Percentiles rank a stretch among this genome's conserved stretches.
Conservation (phyloP, 2,329 filamentous ascomycete genomes). For the Fusarium sacchari region DNA sequence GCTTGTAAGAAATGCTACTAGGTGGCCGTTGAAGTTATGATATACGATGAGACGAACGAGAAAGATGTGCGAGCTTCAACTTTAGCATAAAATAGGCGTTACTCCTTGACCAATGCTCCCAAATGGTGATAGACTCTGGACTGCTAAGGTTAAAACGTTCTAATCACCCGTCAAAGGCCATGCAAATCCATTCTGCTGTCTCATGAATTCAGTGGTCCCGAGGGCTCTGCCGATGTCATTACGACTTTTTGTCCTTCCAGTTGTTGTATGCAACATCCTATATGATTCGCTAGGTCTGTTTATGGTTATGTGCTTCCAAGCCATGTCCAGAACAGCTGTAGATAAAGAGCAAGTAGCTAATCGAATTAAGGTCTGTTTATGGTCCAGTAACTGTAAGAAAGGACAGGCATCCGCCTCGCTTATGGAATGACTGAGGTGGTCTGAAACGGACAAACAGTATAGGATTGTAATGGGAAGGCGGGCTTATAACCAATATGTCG, state of each 20-base stretch:
- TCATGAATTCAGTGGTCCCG: background rate
- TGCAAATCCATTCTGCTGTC: background rate
- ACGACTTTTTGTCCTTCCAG: background rate
- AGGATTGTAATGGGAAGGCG: background rate
- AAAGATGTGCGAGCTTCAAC: background rate
- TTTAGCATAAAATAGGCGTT: background rate
- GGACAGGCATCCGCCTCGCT: background rate
- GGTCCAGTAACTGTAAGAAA: background rate
- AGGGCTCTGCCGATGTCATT: background rate
- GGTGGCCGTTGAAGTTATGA: background rate
- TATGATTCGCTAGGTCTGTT: background rate
- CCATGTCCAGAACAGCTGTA: background rate
- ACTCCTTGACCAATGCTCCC: background rate
- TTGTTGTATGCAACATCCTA: background rate
- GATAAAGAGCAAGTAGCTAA: background rate
- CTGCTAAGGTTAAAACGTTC: background rate
- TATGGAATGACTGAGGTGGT: background rate
- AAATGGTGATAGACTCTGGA: background rate
- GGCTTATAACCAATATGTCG: background rate
- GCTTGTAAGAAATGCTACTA: background rate
- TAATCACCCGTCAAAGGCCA: background rate
- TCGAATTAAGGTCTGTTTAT: background rate
- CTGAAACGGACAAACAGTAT: background rate
- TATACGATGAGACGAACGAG: background rate
- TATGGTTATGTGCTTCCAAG: background rate